These are phyloP conservation scores for Actinomucor elegans DNA, from an alignment of 371 early-diverging fungal species.

Conservation along the genomic window DNA sequence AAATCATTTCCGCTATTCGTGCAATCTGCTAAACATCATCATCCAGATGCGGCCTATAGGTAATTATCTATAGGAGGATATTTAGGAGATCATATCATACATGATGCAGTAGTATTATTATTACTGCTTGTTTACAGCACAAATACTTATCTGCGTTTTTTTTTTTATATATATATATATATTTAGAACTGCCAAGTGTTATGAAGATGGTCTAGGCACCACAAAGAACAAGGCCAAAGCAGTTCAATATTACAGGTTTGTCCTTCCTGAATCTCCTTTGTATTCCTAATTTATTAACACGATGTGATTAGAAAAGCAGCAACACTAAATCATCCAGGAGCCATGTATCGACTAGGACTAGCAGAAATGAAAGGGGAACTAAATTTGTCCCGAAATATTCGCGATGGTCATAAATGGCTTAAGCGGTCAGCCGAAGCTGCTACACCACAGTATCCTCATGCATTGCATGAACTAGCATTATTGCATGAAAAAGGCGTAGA, in stretches of 20 bases:
- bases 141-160: no score
- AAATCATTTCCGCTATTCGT: constrained; percentile 67
- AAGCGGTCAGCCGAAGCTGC: constrained; percentile 75
- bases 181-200: constrained; percentile 58
- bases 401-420: constrained; percentile 81
- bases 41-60: constrained; percentile 65
- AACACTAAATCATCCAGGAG: constrained; percentile 66
- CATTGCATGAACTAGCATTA: constrained; percentile 75
- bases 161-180: constrained; percentile 3
- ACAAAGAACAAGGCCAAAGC: constrained; percentile 55
- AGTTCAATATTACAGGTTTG: constrained; percentile 65
- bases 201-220: constrained; percentile 67
- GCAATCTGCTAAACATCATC: constrained; percentile 64
- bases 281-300: no score
- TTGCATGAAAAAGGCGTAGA: constrained; percentile 72
- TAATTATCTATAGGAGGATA: constrained; percentile 9
- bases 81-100: background rate
- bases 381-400: constrained; percentile 53
- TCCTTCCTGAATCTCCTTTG: no score
- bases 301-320: constrained; percentile 76
- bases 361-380: constrained; percentile 76
- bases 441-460: constrained; percentile 75
- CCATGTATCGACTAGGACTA: constrained; percentile 72
- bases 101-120: background rate
- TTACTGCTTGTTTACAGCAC: no score